phyloP scores from a whole-genome alignment of 2,329 filamentous ascomycete genomes.

The Corinectria fuckeliana region DNA sequence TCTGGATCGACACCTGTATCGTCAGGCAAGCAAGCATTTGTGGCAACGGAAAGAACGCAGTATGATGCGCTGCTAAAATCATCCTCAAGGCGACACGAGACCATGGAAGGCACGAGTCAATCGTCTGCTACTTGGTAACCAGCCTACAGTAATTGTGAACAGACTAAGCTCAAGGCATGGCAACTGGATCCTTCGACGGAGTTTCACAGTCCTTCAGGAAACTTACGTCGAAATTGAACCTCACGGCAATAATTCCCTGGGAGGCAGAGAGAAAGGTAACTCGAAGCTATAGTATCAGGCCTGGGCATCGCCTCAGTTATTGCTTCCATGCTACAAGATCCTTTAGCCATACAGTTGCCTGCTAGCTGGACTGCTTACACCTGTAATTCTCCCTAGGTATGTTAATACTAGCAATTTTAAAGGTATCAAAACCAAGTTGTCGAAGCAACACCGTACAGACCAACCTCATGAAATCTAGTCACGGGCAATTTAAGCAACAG shows the following conservation, averaged over 20 bases:
- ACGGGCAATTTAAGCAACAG: too few species aligned
- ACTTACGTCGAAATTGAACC: background rate
- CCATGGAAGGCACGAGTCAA: background rate
- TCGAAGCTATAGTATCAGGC: too few species aligned
- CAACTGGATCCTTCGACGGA: background rate
- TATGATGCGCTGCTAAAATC: background rate
- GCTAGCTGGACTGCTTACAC: too few species aligned
- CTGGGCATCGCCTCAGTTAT: too few species aligned
- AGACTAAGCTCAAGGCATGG: background rate
- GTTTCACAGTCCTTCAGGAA: too few species aligned
- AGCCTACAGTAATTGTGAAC: background rate
- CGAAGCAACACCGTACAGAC: too few species aligned
- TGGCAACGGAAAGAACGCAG: background rate
- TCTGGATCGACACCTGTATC: background rate
- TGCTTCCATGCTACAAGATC: too few species aligned
- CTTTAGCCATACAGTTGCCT: too few species aligned
- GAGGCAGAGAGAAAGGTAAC: background rate
- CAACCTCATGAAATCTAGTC: too few species aligned
- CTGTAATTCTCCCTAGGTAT: too few species aligned
- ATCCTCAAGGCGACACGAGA: background rate
- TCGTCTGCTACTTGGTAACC: background rate
- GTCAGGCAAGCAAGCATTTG: background rate
- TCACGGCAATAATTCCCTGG: background rate
- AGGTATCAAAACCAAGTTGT: too few species aligned
- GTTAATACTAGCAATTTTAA: too few species aligned